phyloP scores from a whole-genome alignment of 179 eudicot genomes.

The Beta corolliflora region DNA sequence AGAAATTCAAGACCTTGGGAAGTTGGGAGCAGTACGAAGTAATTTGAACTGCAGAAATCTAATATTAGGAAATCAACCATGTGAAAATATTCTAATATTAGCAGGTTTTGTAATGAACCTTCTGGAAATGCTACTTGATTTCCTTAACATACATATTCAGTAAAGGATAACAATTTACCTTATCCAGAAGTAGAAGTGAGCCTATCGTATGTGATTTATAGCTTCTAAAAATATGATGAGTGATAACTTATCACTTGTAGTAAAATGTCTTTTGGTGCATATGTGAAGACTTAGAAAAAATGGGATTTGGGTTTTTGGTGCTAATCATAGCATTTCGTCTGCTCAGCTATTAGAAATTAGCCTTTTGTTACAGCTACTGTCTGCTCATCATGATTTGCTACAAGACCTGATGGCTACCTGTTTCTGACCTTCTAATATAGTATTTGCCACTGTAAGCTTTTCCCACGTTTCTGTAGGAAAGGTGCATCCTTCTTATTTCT shows the following conservation, averaged over 20 bases:
- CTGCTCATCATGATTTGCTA: background rate
- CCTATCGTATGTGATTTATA: background rate
- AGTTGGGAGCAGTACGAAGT: background rate
- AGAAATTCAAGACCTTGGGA: background rate
- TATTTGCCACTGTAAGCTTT: background rate
- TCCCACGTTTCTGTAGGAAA: background rate
- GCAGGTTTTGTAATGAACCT: background rate
- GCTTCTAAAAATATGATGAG: background rate
- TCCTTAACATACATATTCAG: background rate
- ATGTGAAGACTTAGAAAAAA: background rate
- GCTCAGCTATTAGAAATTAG: background rate
- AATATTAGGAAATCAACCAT: background rate
- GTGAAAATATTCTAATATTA: background rate
- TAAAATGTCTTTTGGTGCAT: background rate
- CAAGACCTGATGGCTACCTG: background rate
- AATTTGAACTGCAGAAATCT: background rate
- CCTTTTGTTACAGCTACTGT: background rate
- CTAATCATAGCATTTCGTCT: background rate
- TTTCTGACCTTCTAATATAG: background rate
- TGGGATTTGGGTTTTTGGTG: background rate
- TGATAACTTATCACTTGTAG: background rate
- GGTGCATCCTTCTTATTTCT: background rate
- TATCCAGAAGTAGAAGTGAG: background rate
- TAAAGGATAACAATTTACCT: background rate
- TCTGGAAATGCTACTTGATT: background rate